phyloP scores from a whole-genome alignment of 148 eudicot genomes.

The Suaeda aralocaspica region DNA sequence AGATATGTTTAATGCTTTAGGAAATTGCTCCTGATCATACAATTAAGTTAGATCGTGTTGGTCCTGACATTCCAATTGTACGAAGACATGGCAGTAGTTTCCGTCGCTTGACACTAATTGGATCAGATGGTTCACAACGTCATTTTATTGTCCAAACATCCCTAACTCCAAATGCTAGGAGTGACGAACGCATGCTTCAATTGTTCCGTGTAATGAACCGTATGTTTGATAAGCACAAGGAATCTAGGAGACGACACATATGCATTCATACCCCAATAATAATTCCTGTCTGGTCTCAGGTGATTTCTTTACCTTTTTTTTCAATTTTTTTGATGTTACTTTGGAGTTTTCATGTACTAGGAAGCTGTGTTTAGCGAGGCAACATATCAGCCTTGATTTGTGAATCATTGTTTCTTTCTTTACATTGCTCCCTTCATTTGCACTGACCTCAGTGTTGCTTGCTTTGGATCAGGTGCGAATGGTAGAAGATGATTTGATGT shows the following conservation, averaged over 20 bases:
- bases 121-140: constrained; percentile 97
- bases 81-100: constrained; percentile 98
- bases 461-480: constrained; percentile 64
- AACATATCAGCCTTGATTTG: constrained; percentile 1
- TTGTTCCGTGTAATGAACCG: constrained; percentile 95
- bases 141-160: constrained; percentile 98
- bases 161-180: constrained; percentile 89
- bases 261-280: constrained; percentile 92
- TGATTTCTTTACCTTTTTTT: constrained; percentile 15
- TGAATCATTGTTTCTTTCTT: not conserved
- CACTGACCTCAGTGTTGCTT: constrained; percentile 18
- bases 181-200: constrained; percentile 97
- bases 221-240: constrained; percentile 98
- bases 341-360: constrained; percentile 1
- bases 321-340: not conserved
- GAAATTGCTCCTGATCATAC: constrained; percentile 99
- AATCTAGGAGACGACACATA: constrained; percentile 92
- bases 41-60: constrained; percentile 89
- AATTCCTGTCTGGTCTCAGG: constrained; percentile 99
- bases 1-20: constrained; percentile 26
- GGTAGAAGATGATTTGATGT: constrained; percentile 99
- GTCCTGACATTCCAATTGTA: constrained; percentile 93
- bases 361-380: not conserved
- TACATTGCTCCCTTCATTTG: too few species aligned
- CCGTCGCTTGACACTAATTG: constrained; percentile 90